Conservation (phyloP, 495 filamentous ascomycete species). For the Daldinia loculata region DNA sequence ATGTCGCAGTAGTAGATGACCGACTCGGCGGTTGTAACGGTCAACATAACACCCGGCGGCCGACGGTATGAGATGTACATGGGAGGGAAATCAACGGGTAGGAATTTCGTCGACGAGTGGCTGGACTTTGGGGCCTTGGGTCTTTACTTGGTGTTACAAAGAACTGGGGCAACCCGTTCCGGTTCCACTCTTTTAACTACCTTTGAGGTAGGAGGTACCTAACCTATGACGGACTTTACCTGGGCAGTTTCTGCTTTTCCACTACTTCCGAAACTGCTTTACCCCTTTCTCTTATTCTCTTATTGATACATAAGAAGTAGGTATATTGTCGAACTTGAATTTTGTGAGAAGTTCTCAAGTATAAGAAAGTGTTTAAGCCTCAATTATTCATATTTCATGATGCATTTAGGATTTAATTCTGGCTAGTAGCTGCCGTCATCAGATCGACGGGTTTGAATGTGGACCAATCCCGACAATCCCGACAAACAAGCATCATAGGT, state of each 20-base stretch:
- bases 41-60: constrained; percentile 43
- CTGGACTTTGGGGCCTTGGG: constrained; percentile 9
- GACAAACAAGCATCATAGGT: too few species aligned
- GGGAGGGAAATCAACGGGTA: constrained; percentile 8
- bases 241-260: background rate
- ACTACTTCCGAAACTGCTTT: background rate
- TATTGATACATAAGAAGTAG: background rate
- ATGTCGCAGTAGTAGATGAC: constrained; percentile 35
- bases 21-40: constrained; percentile 44
- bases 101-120: constrained; percentile 21
- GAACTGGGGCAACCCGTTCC: background rate
- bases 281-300: background rate
- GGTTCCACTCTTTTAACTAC: background rate
- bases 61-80: constrained; percentile 33
- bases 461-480: too few species aligned
- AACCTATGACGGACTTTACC: background rate
- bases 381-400: too few species aligned
- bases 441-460: too few species aligned
- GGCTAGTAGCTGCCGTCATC: too few species aligned
- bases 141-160: background rate
- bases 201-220: background rate
- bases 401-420: too few species aligned
- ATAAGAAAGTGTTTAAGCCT: too few species aligned
- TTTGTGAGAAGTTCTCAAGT: too few species aligned
- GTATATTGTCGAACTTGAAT: too few species aligned